A percentile compares a stretch with the other conserved stretches of the same genome.
Conservation (phyloP, 2,329 filamentous ascomycete species). For the Penicillium italicum region DNA sequence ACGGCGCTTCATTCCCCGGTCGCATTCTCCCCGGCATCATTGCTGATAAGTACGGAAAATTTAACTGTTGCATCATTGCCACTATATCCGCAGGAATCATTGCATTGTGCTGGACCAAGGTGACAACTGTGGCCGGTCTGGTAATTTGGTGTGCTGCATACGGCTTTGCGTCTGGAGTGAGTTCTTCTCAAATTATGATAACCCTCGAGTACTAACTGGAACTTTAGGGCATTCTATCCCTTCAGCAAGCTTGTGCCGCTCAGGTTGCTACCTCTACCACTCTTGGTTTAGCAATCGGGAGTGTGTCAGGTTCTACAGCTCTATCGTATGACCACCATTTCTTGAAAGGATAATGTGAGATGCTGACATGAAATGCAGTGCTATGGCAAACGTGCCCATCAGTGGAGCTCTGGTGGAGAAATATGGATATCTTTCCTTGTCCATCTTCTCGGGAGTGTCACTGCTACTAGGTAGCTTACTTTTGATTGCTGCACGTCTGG, state of each 20-base stretch:
- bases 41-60: constrained; percentile 35
- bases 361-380: constrained; percentile 22
- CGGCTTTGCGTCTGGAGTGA: constrained; percentile 47
- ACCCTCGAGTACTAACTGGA: background rate
- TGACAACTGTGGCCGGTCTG: constrained; percentile 42
- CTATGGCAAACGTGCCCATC: constrained; percentile 43
- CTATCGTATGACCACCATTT: constrained; percentile 38
- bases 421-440: constrained; percentile 43
- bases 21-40: constrained; percentile 36
- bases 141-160: constrained; percentile 46
- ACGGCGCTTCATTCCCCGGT: constrained; percentile 39
- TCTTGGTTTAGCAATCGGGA: constrained; percentile 44
- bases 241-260: constrained; percentile 47
- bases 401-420: constrained; percentile 39
- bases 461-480: constrained; percentile 31
- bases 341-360: background rate
- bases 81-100: constrained; percentile 36
- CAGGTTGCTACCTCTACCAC: constrained; percentile 40
- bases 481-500: constrained; percentile 10
- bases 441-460: constrained; percentile 37
- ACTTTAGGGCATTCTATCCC: constrained; percentile 44
- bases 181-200: background rate
- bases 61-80: constrained; percentile 32
- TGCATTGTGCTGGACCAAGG: constrained; percentile 47
- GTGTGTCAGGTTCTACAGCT: constrained; percentile 42